phyloP scores from a whole-genome alignment of 371 early-diverging fungal genomes.

The Choanephora cucurbitarum region DNA sequence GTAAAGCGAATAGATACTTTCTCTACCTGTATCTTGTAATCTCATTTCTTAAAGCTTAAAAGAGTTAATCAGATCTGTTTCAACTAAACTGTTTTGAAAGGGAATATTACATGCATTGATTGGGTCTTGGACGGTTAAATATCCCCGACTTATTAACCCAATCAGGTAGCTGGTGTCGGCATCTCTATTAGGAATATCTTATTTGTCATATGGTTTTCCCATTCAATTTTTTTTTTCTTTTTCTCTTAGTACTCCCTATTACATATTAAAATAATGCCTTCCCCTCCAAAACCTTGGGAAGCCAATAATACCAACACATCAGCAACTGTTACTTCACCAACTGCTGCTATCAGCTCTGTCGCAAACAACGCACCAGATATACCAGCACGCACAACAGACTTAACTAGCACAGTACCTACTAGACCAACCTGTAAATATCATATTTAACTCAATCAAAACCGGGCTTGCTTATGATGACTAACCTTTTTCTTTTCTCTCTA shows the following conservation, averaged over 20 bases:
- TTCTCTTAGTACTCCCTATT: background rate
- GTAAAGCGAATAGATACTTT: no score
- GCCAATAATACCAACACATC: slow-evolving; percentile 29
- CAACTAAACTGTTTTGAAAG: no score
- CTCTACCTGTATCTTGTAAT: no score
- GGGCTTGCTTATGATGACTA: no score
- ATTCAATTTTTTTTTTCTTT: slow-evolving; percentile 2
- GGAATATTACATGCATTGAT: no score
- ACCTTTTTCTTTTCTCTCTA: background rate
- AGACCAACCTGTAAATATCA: slow-evolving; percentile 28
- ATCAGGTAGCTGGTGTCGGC: slow-evolving; percentile 10
- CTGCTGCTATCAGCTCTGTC: slow-evolving; percentile 23
- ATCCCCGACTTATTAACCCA: slow-evolving; percentile 2
- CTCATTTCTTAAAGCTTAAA: no score
- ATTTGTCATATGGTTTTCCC: slow-evolving; percentile 20
- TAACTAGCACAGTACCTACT: slow-evolving; percentile 13
- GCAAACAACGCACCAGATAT: slow-evolving; percentile 21
- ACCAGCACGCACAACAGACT: slow-evolving; percentile 16
- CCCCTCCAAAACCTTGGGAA: slow-evolving; percentile 95
- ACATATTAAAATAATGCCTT: slow-evolving; percentile 36
- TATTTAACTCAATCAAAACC: no score
- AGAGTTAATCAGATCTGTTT: no score
- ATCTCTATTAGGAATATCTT: slow-evolving; percentile 1
- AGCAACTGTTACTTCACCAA: slow-evolving; percentile 20
- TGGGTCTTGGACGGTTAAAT: no score